These are phyloP conservation scores for Colletotrichum tanaceti DNA, from an alignment of 2,329 filamentous ascomycete species.

Conservation along the genomic window DNA sequence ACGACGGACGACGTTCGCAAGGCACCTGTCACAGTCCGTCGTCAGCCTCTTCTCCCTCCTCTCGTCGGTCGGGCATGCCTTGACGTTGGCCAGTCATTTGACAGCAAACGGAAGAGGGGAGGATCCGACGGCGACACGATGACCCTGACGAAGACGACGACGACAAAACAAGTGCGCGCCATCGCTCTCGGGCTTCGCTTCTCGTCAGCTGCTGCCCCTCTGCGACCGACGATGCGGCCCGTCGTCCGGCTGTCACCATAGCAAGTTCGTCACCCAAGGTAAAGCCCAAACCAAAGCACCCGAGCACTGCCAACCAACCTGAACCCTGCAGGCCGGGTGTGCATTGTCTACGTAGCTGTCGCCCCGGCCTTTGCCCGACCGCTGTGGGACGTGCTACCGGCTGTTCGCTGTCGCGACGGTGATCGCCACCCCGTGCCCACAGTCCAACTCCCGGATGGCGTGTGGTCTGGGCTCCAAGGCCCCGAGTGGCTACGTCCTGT, in stretches of 20 bases:
- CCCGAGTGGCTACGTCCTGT: slow-evolving; percentile 19
- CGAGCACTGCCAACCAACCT: slow-evolving; percentile 14
- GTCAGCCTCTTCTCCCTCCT: slow-evolving; percentile 12
- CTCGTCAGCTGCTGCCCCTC: slow-evolving; percentile 10
- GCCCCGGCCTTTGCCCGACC: slow-evolving; percentile 37
- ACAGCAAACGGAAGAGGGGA: slow-evolving; percentile 21
- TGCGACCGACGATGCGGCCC: slow-evolving; percentile 35
- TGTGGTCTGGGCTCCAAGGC: slow-evolving; percentile 32
- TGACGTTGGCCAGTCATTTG: slow-evolving; percentile 33
- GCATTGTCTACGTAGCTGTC: slow-evolving; percentile 1
- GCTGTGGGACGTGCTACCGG: slow-evolving; percentile 21
- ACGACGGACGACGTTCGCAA: slow-evolving; percentile 23
- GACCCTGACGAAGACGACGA: not conserved
- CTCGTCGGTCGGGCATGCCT: slow-evolving; percentile 16
- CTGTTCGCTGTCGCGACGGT: slow-evolving; percentile 33
- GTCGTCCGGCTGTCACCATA: slow-evolving; percentile 31
- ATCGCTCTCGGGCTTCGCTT: slow-evolving; percentile 12
- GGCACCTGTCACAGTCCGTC: slow-evolving; percentile 25
- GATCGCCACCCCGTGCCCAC: slow-evolving; percentile 40
- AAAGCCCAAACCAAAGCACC: slow-evolving; percentile 11
- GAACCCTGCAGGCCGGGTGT: slow-evolving; percentile 14
- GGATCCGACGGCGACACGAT: slow-evolving; percentile 10
- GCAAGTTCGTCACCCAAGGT: slow-evolving; percentile 23
- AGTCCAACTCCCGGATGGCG: slow-evolving; percentile 24
- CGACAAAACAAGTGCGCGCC: slow-evolving; percentile 16